Evolutionary conservation across 805 yeast species (phyloP), one percentile per base, ranked within the genome.

Genomic region (Barnettozyma sp.): DNA sequence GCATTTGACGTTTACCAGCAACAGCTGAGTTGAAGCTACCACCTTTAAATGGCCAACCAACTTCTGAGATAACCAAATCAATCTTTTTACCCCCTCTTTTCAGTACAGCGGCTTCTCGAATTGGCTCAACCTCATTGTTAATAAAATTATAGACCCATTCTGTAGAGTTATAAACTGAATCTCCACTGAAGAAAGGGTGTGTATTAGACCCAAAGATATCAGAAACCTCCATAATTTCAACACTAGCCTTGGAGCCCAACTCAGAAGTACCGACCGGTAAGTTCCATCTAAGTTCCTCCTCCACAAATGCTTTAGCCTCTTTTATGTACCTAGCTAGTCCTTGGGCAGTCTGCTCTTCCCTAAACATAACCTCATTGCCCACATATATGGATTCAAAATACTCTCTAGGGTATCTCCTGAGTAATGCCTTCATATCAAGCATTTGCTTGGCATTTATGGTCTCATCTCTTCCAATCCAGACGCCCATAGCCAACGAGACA

Each of bases 1-100:
- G 76, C 46, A 68, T 54, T 31, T 70, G 65, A 6, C 45, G 36
- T 3, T 49, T 42, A 2, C 70, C 71, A 0, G 85, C 82, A 4
- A 53, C 49, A 0, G 86, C 65, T 2, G 56, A 52, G 27, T 59
- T 50, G 38, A 61, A 66, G 1, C 25, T 39, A 0, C 84, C 85
- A 4, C 86, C 87, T 2, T 56, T 61, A 28, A 66, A 72, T 0
- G 87, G 88, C 88, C 87, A 80, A 0, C 86, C 87, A 15, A 78
- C 70, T 44, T 80, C 86, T 1, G 82, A 64, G 2, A 80, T 63
- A 4, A 69, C 59, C 6, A 76, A 21, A 10, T 37, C 37, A 16
- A 37, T 12, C 7, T 45, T 21, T 50, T 54, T 1, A 63, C 52
- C 20, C 38, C 35, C 10, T 40, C 35, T 8, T 40, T 39, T 6